Evolutionary conservation across 1,139 yeast species (phyloP).

Genomic region (Suhomyces chickasaworum): DNA sequence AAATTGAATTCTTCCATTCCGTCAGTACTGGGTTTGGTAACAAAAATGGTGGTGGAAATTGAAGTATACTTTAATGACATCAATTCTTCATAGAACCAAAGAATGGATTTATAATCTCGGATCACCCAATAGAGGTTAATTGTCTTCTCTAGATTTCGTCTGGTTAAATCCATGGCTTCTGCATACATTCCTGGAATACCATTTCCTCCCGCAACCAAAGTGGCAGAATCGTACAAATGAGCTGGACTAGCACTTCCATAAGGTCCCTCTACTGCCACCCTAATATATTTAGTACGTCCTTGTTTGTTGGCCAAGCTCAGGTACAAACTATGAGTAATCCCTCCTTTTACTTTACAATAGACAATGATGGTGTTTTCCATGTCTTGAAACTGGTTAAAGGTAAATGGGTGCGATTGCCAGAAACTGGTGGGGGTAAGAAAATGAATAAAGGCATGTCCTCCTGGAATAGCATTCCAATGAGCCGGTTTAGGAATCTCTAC

Average conservation of each 20-base stretch:
- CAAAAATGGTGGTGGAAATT: conserved; percentile 40
- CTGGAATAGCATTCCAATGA: conserved; percentile 48
- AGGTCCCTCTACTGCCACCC: conserved; percentile 50
- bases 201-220: conserved; percentile 49
- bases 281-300: conserved; percentile 25
- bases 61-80: conserved; percentile 30
- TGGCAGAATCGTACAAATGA: conserved; percentile 35
- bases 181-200: conserved; percentile 52
- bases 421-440: conserved; percentile 37
- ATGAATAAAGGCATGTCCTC: conserved; percentile 55
- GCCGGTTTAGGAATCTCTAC: conserved; percentile 43
- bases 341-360: conserved; percentile 39
- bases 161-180: conserved; percentile 34
- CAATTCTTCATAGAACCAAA: conserved; percentile 56
- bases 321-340: conserved; percentile 35
- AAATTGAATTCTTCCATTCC: conserved; percentile 24
- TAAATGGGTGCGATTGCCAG: conserved; percentile 49
- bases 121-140: conserved; percentile 55
- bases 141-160: conserved; percentile 20
- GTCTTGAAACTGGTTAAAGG: conserved; percentile 22
- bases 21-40: conserved; percentile 38
- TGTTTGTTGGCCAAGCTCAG: conserved; percentile 27
- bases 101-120: conserved; percentile 43
- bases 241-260: conserved; percentile 45
- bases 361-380: conserved; percentile 30